phyloP scores from a whole-genome alignment of 176 grass and related monocot species.

The Saccharum officinarum region DNA sequence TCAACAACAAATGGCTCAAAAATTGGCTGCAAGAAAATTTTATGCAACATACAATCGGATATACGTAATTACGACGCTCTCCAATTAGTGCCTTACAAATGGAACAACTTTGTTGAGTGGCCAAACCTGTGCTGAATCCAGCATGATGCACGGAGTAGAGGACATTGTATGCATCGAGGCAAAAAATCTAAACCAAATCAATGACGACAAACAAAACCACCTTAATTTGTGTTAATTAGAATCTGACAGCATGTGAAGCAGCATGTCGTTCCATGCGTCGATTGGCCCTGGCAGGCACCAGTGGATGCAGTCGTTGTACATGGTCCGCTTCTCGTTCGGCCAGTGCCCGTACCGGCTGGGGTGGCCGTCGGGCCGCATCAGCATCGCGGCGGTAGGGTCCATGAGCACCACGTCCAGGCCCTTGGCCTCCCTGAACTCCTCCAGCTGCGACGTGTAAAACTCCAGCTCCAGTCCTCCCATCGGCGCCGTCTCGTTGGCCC shows the following conservation, averaged over 20 bases:
- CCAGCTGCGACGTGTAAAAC: conserved; percentile 59
- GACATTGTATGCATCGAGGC: neutral
- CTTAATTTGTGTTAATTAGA: neutral
- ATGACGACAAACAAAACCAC: neutral
- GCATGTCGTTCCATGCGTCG: conserved; percentile 66
- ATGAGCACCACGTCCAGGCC: conserved; percentile 47
- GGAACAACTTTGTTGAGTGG: neutral
- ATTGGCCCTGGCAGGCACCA: conserved; percentile 72
- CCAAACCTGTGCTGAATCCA: neutral
- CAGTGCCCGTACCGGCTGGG: conserved; percentile 56
- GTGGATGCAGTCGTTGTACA: conserved; percentile 74
- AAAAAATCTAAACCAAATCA: neutral
- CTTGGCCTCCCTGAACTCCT: conserved; percentile 55
- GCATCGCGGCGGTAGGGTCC: conserved; percentile 46
- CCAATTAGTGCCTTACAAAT: neutral
- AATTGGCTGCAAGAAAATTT: neutral
- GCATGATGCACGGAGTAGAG: neutral
- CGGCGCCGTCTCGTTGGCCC: conserved; percentile 40
- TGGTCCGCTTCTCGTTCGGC: conserved; percentile 34
- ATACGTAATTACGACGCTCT: neutral
- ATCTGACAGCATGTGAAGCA: conserved; percentile 57
- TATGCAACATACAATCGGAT: neutral
- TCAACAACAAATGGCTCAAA: neutral
- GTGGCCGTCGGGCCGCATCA: conserved; percentile 76
- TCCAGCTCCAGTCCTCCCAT: conserved; percentile 42